phyloP scores from a whole-genome alignment of 2,329 filamentous ascomycete genomes.

The Monilinia vaccinii-corymbosi region DNA sequence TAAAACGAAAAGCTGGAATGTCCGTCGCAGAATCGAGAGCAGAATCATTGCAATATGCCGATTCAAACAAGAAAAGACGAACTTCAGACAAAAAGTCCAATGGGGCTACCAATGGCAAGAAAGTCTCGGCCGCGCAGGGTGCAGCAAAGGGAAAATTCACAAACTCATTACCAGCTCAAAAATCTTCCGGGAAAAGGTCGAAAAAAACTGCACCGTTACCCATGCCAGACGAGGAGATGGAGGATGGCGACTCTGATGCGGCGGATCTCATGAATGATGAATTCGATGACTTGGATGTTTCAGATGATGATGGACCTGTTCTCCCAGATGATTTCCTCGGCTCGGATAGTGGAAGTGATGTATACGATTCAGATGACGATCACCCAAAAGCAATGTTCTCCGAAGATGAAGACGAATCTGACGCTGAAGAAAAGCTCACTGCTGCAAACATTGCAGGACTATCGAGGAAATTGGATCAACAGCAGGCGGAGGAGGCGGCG shows the following conservation, averaged over 20 bases:
- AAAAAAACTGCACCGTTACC: constrained; percentile 31
- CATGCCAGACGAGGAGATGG: constrained; percentile 34
- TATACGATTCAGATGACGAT: constrained; percentile 41
- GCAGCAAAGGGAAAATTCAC: constrained; percentile 29
- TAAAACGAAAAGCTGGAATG: constrained; percentile 77
- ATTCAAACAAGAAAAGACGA: constrained; percentile 50
- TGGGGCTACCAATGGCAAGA: constrained; percentile 18
- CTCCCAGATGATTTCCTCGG: constrained; percentile 51
- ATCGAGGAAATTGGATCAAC: constrained; percentile 71
- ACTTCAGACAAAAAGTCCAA: constrained; percentile 32
- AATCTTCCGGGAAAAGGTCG: constrained; percentile 30
- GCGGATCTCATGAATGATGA: constrained; percentile 39
- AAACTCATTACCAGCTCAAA: constrained; percentile 30
- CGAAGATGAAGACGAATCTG: constrained; percentile 84
- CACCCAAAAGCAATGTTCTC: constrained; percentile 75
- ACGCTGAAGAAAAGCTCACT: constrained; percentile 82
- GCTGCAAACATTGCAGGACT: constrained; percentile 94
- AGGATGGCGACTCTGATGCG: constrained; percentile 36
- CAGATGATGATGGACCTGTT: constrained; percentile 28
- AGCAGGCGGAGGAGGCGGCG: constrained; percentile 68
- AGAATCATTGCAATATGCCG: constrained; percentile 36
- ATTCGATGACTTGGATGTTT: constrained; percentile 29
- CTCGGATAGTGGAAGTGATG: constrained; percentile 28
- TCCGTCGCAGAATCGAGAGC: constrained; percentile 48
- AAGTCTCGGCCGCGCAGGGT: constrained; percentile 26